phyloP scores from a whole-genome alignment of 257 asterid species.

The Solanum medicagineum region DNA sequence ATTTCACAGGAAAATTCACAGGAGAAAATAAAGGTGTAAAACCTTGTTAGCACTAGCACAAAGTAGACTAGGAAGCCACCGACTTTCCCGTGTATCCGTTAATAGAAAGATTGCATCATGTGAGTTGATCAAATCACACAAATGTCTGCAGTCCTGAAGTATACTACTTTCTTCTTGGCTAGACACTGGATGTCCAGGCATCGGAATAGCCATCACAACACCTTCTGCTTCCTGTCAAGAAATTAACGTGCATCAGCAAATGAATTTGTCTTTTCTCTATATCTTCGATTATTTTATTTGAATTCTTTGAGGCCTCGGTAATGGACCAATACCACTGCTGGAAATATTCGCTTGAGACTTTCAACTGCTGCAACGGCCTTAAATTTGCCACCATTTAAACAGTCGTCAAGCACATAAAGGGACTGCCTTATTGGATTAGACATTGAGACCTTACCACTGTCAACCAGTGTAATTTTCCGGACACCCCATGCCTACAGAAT shows the following conservation, averaged over 20 bases:
- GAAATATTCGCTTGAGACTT: conserved; percentile 67
- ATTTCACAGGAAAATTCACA: background rate
- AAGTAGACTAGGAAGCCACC: conserved; percentile 96
- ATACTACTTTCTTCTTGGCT: conserved; percentile 57
- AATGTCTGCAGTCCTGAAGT: conserved; percentile 56
- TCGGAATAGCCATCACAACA: conserved; percentile 82
- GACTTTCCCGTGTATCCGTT: conserved; percentile 95
- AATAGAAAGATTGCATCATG: conserved; percentile 80
- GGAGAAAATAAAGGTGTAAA: background rate
- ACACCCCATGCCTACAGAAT: conserved; percentile 91
- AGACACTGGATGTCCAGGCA: conserved; percentile 91
- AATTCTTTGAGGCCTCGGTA: background rate
- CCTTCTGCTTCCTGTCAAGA: conserved; percentile 65
- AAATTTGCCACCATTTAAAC: conserved; percentile 83
- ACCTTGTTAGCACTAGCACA: conserved; percentile 88
- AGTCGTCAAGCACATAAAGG: conserved; percentile 72
- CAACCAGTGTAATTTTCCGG: conserved; percentile 71
- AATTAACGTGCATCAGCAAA: background rate
- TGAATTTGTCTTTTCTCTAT: background rate
- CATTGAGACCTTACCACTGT: conserved; percentile 89
- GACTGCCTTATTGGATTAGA: conserved; percentile 95
- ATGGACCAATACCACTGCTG: conserved; percentile 55
- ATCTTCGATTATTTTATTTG: background rate
- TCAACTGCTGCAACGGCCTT: conserved; percentile 80
- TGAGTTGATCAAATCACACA: conserved; percentile 55